Evolutionary conservation across 306 rosid genomes (phyloP).

Genomic region (Prunus davidiana): DNA sequence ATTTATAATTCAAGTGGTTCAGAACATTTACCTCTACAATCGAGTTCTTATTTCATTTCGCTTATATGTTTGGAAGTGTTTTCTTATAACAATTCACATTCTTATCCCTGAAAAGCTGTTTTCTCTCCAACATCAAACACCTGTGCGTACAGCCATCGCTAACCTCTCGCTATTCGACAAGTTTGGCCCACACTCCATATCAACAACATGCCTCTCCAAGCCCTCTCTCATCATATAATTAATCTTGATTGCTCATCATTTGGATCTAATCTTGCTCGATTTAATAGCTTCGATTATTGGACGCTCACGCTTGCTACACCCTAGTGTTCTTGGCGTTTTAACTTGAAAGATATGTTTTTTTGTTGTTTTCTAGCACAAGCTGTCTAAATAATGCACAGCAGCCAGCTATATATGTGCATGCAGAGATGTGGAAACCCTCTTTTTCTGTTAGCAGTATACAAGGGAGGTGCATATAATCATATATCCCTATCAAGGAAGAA

Average conservation of each 20-base stretch:
- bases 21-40: too few species aligned
- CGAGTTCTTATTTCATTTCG: too few species aligned
- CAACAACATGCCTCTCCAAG: too few species aligned
- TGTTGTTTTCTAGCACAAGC: neutral
- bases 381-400: neutral
- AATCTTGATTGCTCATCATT: neutral
- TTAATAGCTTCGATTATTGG: neutral
- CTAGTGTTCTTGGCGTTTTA: neutral
- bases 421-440: neutral
- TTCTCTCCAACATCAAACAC: slow-evolving; percentile 7
- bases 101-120: neutral
- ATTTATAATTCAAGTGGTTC: too few species aligned
- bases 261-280: neutral
- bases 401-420: neutral
- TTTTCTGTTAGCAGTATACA: neutral
- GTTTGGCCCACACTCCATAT: neutral
- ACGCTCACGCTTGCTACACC: neutral
- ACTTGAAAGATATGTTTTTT: neutral
- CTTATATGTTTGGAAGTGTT: neutral
- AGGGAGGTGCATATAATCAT: neutral
- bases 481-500: neutral
- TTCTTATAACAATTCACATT: neutral
- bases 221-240: neutral
- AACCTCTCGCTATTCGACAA: neutral
- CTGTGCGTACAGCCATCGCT: neutral